Evolutionary conservation across 768 basidiomycete genomes (phyloP), one percentile per base, ranked within the genome.

Genomic region (Xerocomellus intermedius): DNA sequence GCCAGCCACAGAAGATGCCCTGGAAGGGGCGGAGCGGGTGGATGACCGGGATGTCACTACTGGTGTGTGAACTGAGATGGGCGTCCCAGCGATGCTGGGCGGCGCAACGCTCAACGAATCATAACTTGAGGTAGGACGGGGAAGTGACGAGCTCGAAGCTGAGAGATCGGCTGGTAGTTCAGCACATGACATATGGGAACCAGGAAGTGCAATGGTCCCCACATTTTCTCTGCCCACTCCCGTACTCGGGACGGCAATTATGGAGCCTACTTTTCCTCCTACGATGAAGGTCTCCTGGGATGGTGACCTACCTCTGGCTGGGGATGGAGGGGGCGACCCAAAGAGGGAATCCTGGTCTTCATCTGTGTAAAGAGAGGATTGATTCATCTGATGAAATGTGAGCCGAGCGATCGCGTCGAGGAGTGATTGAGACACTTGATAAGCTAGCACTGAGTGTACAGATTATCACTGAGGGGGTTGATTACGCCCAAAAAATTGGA

Each of bases 181-280:
- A 91, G 87, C 87, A 88, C 77, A 79, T 73, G 77, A 73, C 70
- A 71, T 79, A 78, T 87, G 89, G 89, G 88, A 89, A 83, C 89
- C 90, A 91, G 88, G 88, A 89, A 91, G 90, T 91, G 90, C 90
- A 91, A 91, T 91, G 88, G 89, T 87, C 89, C 89, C 89, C 89
- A 92, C 90, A 82, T 92, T 91, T 71, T 62, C 64, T 56, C 52
- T 56, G 56, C 52, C 33, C 52, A 36, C 42, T 44, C 56, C 63
- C 53, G 50, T 33, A 37, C 55, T 36, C 13, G 64, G 75, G 72
- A 72, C 64, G 64, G 65, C 64, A n/a, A 46, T 37, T 21, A 22
- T 38, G 48, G 43, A 51, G 47, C 52, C 37, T 28, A 38, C 41
- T 59, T 54, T 60, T 59, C 60, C 66, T 62, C 50, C 52, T 53